Evolutionary conservation across 352 stramenopile genomes (phyloP), one percentile per base, ranked within the genome.

Genomic region (Phytophthora cactorum): DNA sequence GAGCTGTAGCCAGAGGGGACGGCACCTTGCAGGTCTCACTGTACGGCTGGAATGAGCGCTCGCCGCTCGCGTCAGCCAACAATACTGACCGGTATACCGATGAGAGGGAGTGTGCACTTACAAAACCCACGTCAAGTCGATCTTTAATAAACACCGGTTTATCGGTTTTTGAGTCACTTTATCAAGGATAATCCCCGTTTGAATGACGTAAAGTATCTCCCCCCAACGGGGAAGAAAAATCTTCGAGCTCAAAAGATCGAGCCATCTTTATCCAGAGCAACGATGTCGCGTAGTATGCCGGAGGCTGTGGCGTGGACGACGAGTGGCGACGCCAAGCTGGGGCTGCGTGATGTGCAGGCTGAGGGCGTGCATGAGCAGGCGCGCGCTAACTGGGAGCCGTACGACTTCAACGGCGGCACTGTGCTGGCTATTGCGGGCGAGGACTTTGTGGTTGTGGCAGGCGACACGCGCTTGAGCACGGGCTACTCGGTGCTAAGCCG

Each of bases 401-500:
- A 95, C 55, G 87, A 95, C 73, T 95, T 95, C 54, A 95, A 95
- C 70, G 87, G 85, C 62, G 87, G 87, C 68, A 95, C 87, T 28
- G 78, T 91, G 60, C 75, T 99, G 51, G 96, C 95, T 12, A 98
- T 99, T 69, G 89, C 95, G 22, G 97, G 97, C 70, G 72, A 88
- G 22, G 96, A 99, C 78, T 99, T 98, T 69, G 96, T 97, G 2
- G 93, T 99, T 25, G 79, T 99, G 34, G 98, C 97, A 8, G 96
- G 86, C 5, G 97, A 99, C 78, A 99, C 97, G 25, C 90, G 98
- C 31, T 81, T 99, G 59, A 97, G 85, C 71, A 98, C 90, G 63
- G 98, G 97, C 38, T 99, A 99, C 82, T 96, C 92, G 66, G 99
- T 99, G 74, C 72, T 99, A 36, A 98, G 89, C 36, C 91, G 98